A percentile compares a stretch with the other conserved stretches of the same genome.
Conservation (phyloP, 805 yeast species). For the Blastobotrys robertii region DNA sequence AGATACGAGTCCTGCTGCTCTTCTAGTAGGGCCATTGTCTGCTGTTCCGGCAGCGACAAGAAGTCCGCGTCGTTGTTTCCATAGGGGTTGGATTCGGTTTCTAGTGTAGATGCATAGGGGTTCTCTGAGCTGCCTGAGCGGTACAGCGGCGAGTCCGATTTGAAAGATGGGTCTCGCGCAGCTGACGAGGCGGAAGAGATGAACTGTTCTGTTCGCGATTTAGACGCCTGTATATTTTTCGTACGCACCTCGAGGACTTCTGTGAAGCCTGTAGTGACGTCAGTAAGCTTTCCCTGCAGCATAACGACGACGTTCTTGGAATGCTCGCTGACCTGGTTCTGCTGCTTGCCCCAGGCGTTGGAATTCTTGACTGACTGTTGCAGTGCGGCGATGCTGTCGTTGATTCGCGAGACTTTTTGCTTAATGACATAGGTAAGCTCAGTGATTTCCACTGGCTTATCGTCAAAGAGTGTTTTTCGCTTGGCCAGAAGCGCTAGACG, state of each 20-base stretch:
- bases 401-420: constrained; percentile 79
- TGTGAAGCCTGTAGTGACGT: constrained; percentile 86
- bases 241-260: constrained; percentile 84
- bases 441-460: constrained; percentile 86
- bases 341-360: constrained; percentile 33
- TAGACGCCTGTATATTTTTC: constrained; percentile 67
- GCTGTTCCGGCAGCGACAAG: constrained; percentile 73
- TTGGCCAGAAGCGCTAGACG: constrained; percentile 80
- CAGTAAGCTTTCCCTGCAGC: constrained; percentile 80
- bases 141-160: constrained; percentile 29
- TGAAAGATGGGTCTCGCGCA: constrained; percentile 6
- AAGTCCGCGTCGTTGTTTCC: constrained; percentile 30
- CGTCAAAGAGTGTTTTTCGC: constrained; percentile 85
- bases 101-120: constrained; percentile 12
- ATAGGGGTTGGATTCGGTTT: constrained; percentile 18
- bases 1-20: constrained; percentile 70
- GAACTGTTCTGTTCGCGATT: constrained; percentile 76
- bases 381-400: constrained; percentile 53
- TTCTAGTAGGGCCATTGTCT: constrained; percentile 69
- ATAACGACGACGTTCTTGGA: constrained; percentile 80
- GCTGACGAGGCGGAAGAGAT: constrained; percentile 38
- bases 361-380: constrained; percentile 37
- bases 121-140: constrained; percentile 7
- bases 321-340: constrained; percentile 59
- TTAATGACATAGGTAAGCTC: constrained; percentile 76